Percentiles rank a stretch among this genome's conserved stretches.
These are phyloP conservation scores for Xeromyces bisporus DNA, from an alignment of 495 filamentous ascomycete genomes.

Conservation along the genomic window DNA sequence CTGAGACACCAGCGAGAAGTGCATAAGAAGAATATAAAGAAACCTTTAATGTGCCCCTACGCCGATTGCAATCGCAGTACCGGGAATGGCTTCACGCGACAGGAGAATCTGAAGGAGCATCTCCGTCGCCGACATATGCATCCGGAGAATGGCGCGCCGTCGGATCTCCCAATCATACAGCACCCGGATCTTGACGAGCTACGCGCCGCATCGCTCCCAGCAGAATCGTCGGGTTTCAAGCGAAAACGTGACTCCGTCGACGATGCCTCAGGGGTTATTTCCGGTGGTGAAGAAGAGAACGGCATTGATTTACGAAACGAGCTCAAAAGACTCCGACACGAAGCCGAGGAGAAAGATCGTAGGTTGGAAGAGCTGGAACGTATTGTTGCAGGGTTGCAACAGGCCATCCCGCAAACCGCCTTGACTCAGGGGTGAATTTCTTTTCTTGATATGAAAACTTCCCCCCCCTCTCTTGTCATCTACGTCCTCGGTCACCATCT, in stretches of 20 bases:
- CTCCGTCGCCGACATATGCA: slow-evolving; percentile 65
- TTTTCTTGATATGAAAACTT: neutral
- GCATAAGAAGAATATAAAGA: slow-evolving; percentile 69
- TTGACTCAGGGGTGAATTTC: slow-evolving; percentile 1
- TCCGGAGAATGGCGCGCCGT: slow-evolving; percentile 26
- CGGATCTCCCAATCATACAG: slow-evolving; percentile 16
- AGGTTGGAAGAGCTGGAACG: slow-evolving; percentile 29
- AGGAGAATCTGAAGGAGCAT: slow-evolving; percentile 86
- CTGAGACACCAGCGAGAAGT: slow-evolving; percentile 81
- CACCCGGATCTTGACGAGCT: slow-evolving; percentile 16
- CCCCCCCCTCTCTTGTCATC: no score
- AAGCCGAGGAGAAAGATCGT: slow-evolving; percentile 36
- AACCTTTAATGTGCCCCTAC: slow-evolving; percentile 68
- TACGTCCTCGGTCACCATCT: no score
- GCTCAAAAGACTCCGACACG: slow-evolving; percentile 36
- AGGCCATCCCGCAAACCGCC: slow-evolving; percentile 22
- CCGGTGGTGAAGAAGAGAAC: slow-evolving; percentile 22
- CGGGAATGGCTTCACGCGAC: slow-evolving; percentile 66
- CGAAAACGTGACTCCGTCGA: slow-evolving; percentile 30
- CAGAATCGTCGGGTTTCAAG: slow-evolving; percentile 14
- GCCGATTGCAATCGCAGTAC: slow-evolving; percentile 71
- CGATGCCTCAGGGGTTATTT: slow-evolving; percentile 10
- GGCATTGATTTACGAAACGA: slow-evolving; percentile 37
- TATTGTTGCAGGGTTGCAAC: slow-evolving; percentile 27
- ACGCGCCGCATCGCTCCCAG: slow-evolving; percentile 11